phyloP scores from a whole-genome alignment of 2,329 filamentous ascomycete genomes.

The Chrysosporium keratinophilum region DNA sequence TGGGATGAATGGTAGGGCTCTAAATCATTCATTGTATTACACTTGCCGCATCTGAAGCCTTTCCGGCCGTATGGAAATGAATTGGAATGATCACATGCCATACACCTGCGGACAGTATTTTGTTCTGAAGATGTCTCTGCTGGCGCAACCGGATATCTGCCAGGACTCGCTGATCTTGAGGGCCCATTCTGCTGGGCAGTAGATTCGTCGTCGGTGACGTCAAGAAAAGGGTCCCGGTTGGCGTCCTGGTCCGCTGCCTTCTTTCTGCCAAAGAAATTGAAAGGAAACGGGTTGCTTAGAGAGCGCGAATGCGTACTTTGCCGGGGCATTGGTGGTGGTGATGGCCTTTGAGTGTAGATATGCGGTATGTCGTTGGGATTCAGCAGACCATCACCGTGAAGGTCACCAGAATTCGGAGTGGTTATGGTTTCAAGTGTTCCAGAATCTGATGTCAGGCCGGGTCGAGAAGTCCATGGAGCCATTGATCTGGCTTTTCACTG shows the following conservation, averaged over 20 bases:
- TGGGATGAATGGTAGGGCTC: constrained; percentile 33
- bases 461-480: not conserved
- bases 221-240: constrained; percentile 33
- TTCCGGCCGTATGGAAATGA: constrained; percentile 65
- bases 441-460: not conserved
- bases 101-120: constrained; percentile 62
- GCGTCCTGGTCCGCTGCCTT: constrained; percentile 46
- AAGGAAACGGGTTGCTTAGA: constrained; percentile 70
- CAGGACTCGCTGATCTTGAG: constrained; percentile 29
- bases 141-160: constrained; percentile 24
- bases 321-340: constrained; percentile 4
- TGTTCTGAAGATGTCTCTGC: constrained; percentile 43
- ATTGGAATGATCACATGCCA: constrained; percentile 73
- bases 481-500: not conserved
- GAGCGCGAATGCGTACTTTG: constrained; percentile 49
- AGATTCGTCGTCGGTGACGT: constrained; percentile 24
- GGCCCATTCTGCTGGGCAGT: not conserved
- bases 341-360: not conserved
- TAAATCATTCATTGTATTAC: constrained; percentile 75
- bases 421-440: constrained; percentile 1
- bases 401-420: not conserved
- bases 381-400: not conserved
- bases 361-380: constrained; percentile 1
- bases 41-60: constrained; percentile 73
- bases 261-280: constrained; percentile 50